phyloP scores from a whole-genome alignment of 176 grass and related monocot species.

The Elymus sibiricus region DNA sequence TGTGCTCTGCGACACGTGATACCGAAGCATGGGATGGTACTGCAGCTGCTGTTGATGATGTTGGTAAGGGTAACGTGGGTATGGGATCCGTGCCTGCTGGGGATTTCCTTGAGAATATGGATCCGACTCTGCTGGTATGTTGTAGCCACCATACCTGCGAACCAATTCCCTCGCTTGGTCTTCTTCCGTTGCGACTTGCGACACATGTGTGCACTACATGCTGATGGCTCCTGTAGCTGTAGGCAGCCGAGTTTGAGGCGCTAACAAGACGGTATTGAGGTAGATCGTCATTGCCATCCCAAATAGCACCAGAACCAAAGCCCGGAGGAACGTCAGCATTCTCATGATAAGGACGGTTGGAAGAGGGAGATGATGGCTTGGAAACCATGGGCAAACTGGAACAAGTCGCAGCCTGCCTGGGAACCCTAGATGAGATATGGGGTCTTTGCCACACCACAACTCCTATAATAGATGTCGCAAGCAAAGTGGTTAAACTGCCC shows the following conservation, averaged over 20 bases:
- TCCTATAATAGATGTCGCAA: conserved; percentile 32
- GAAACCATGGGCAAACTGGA: conserved; percentile 19
- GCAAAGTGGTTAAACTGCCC: background rate
- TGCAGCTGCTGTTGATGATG: background rate
- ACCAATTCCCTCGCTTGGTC: conserved; percentile 51
- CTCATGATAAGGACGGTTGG: conserved; percentile 16
- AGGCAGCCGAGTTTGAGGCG: background rate
- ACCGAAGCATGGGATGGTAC: background rate
- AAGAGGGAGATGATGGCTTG: background rate
- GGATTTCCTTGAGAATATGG: background rate
- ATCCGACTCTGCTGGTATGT: conserved; percentile 35
- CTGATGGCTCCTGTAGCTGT: too few relatives aligned
- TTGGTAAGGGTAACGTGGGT: too few relatives aligned
- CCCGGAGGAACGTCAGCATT: conserved; percentile 48
- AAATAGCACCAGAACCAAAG: conserved; percentile 33
- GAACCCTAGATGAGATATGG: conserved; percentile 19
- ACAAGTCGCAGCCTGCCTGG: conserved; percentile 13
- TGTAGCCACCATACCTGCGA: conserved; percentile 39
- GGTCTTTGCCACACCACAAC: conserved; percentile 62
- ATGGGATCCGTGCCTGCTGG: background rate
- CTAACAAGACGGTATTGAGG: conserved; percentile 51
- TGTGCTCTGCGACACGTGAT: background rate
- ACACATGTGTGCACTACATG: background rate
- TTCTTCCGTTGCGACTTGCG: too few relatives aligned
- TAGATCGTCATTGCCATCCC: conserved; percentile 48